Base-by-base conservation (phyloP, 805 yeast genomes). In the Saccharomyces mikatae region DNA sequence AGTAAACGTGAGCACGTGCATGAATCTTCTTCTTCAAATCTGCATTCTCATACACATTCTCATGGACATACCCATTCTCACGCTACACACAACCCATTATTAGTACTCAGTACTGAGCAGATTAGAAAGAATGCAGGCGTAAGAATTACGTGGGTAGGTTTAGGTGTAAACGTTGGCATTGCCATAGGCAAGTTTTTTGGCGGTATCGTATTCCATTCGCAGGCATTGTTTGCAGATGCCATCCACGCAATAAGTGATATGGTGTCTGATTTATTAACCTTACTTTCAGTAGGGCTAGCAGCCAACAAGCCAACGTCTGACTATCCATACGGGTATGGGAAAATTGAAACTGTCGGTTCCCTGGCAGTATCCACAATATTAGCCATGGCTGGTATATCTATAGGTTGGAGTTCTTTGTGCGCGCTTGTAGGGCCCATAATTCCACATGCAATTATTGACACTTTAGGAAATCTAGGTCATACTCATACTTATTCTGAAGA, bases 151-250 rank as follows among this genome's bases (percentile, higher is more conserved):
- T 86, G 96, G 87, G 75, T 90, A 48, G 98, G 98, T 0, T 76
- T 91, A 46, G 70, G 83, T 36, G 87, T 87, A 47, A 92, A 91
- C 66, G 80, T 87, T 9, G 82, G 86, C 11, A 84, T 92, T 86
- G 97, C 96, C 0, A 74, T 81, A 1, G 83, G 90, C 32, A 91
- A 91, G 68, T 90, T 89, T 30, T 69, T 82, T 28, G 97, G 97
- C 28, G 98, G 97, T 14, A 76, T 88, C 13, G 83, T 83, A 41
- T 92, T 92, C 79, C 96, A 94, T 68, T 94, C 98, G 0, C 97
- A 90, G 68, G 91, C 97, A 2, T 78, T 92, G 54, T 70, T 91
- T 51, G 99, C 99, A 1, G 99, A 92, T 71, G 91, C 97, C 1
- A 84, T 89, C 29, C 99, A 92, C 71, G 91, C 98, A 0, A 76